Base-by-base conservation (phyloP, 306 rosid genomes). In the Alnus glutinosa region DNA sequence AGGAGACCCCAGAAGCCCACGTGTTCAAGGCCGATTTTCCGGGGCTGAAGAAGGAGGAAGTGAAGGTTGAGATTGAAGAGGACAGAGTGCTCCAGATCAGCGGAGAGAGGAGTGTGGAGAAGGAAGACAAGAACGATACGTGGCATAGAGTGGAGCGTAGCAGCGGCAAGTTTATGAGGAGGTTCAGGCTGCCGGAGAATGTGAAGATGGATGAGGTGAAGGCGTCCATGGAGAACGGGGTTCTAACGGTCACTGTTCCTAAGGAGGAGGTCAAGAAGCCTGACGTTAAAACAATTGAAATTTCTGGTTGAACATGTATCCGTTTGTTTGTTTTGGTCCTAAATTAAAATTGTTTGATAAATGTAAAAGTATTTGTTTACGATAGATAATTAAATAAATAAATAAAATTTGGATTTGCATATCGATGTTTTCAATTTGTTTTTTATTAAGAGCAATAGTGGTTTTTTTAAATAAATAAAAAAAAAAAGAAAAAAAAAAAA, bases 181-280 rank as follows among this genome's bases (percentile, higher is more conserved):
- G 46, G 46, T 42, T 42, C 7, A 42, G 7, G 46, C 1, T 42
- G 46, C 46, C 46, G 46, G 46, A 42, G 46, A 42, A 42, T 42
- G 46, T 42, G 46, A 42, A 42, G 46, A 4, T 42, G 46, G 46
- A 42, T 4, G 46, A 4, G 46, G 46, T 42, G 46, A 42, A 42
- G 46, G 46, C 46, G 5, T 42, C 46, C 46, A 81, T 85, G 85
- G 88, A 85, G 67, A 78, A 85, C 34, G 81, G 88, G 19, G 85
- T 85, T 71, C 83, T 85, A 1, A 81, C 83, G 3, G 83, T 85
- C 0, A 78, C 76, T 2, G 71, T 85, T 1, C 88, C 81, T 3
- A 81, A 73, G n/a, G 58, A 77, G 5, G 83, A 3, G 3, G 85
- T 57, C 19, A 80, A 85, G 28, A 77, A 67, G 28, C 13, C 80